phyloP scores from a whole-genome alignment of 1,284 basidiomycete species.

The Trichosporon coremiiforme region DNA sequence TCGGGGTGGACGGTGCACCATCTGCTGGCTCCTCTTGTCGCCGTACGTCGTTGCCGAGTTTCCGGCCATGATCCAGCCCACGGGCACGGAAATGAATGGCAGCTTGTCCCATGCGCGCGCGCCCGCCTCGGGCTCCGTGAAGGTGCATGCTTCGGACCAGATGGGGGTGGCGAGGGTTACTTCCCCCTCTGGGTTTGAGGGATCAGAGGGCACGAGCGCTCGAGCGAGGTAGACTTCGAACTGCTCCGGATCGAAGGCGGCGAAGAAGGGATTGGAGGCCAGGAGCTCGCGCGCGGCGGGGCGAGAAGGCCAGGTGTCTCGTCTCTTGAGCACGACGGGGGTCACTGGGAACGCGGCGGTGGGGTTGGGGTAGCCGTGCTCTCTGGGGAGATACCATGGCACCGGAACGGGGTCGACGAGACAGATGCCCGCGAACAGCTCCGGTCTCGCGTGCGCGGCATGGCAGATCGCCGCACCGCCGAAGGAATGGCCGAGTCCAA shows the following conservation, averaged over 20 bases:
- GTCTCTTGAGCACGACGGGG: conserved; percentile 19
- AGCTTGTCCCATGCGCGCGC: conserved; percentile 46
- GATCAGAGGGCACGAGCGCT: conserved; percentile 60
- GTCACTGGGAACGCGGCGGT: conserved; percentile 41
- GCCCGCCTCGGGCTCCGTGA: conserved; percentile 38
- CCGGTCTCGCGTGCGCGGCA: conserved; percentile 66
- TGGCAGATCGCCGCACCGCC: conserved; percentile 47
- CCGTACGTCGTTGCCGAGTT: conserved; percentile 39
- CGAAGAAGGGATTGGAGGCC: conserved; percentile 51
- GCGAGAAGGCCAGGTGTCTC: conserved; percentile 22
- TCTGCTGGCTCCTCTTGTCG: conserved; percentile 32
- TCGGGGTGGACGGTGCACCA: conserved; percentile 43
- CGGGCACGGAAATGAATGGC: conserved; percentile 35
- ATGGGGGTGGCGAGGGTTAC: conserved; percentile 44
- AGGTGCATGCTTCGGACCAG: conserved; percentile 45
- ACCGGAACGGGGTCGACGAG: conserved; percentile 70
- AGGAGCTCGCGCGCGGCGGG: conserved; percentile 16
- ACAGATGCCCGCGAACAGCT: conserved; percentile 71
- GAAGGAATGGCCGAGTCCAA: conserved; percentile 25
- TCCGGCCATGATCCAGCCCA: conserved; percentile 39
- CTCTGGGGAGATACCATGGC: conserved; percentile 1
- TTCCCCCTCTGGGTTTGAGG: conserved; percentile 22
- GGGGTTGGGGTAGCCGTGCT: neutral
- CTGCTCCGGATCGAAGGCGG: conserved; percentile 62
- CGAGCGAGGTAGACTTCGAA: conserved; percentile 67